A percentile compares a stretch with the other conserved stretches of the same genome.
These are phyloP conservation scores for Fusarium sp. DNA, from an alignment of 2,329 filamentous ascomycete genomes.

Conservation along the genomic window DNA sequence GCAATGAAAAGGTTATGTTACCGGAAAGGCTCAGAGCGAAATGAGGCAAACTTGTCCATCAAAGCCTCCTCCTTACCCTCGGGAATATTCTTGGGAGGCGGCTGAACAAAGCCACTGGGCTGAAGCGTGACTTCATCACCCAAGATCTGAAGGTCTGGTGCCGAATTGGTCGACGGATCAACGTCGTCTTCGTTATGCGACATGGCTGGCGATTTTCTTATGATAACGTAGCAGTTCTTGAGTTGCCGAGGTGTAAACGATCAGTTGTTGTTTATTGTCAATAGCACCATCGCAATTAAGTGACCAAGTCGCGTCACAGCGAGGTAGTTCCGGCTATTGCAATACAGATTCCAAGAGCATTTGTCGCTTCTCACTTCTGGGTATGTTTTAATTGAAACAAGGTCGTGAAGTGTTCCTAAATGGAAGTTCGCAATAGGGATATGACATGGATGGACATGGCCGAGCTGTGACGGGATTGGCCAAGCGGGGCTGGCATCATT, in stretches of 20 bases:
- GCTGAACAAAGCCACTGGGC: slow-evolving; percentile 75
- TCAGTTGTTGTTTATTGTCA: slow-evolving; percentile 35
- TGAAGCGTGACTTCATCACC: slow-evolving; percentile 81
- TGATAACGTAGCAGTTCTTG: slow-evolving; percentile 2
- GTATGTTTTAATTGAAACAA: not conserved
- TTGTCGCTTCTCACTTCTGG: slow-evolving; percentile 20
- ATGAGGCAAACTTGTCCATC: slow-evolving; percentile 87
- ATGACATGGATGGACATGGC: slow-evolving; percentile 13
- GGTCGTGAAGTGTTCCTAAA: slow-evolving; percentile 1
- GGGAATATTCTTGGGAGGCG: slow-evolving; percentile 55
- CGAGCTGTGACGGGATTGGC: slow-evolving; percentile 43
- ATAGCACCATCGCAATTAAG: slow-evolving; percentile 39
- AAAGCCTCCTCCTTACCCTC: slow-evolving; percentile 75
- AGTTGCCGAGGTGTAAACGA: slow-evolving; percentile 30
- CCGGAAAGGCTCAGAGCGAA: slow-evolving; percentile 77
- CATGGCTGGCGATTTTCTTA: slow-evolving; percentile 45
- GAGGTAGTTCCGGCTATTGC: slow-evolving; percentile 14
- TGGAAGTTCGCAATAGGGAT: slow-evolving; percentile 9
- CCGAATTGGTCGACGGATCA: slow-evolving; percentile 59
- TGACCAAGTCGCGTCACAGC: slow-evolving; percentile 21
- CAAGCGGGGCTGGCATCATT: slow-evolving; percentile 42
- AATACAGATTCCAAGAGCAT: slow-evolving; percentile 24
- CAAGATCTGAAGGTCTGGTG: slow-evolving; percentile 82
- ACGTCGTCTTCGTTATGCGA: slow-evolving; percentile 49
- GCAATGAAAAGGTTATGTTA: slow-evolving; percentile 49